phyloP scores from a whole-genome alignment of 768 basidiomycete species.

The Suillus hirtellus region DNA sequence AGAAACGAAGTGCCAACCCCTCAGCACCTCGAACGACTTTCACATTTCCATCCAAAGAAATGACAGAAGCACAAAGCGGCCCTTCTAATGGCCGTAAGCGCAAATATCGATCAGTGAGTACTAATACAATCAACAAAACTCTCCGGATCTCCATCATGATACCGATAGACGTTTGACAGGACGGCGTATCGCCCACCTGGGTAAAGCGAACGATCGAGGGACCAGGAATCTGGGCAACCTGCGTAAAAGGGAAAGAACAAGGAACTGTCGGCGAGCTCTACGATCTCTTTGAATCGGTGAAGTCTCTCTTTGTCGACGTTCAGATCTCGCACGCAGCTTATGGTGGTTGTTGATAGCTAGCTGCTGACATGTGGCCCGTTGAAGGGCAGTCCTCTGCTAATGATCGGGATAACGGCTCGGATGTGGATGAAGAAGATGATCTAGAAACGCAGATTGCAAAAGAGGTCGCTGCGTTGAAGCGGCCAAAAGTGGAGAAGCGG shows the following conservation, averaged over 20 bases:
- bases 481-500: slow-evolving; percentile 57
- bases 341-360: slow-evolving; percentile 47
- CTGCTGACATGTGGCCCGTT: slow-evolving; percentile 68
- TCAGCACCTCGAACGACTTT: neutral
- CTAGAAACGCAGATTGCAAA: slow-evolving; percentile 71
- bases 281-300: slow-evolving; percentile 75
- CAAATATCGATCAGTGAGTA: slow-evolving; percentile 52
- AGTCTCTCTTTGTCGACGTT: slow-evolving; percentile 21
- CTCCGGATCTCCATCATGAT: neutral
- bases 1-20: neutral
- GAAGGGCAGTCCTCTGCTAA: slow-evolving; percentile 24
- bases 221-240: slow-evolving; percentile 85
- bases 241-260: slow-evolving; percentile 83
- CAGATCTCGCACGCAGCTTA: slow-evolving; percentile 12
- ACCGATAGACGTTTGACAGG: slow-evolving; percentile 38
- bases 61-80: slow-evolving; percentile 23
- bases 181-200: slow-evolving; percentile 64
- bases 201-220: slow-evolving; percentile 68
- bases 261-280: slow-evolving; percentile 75
- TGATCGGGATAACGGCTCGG: slow-evolving; percentile 30
- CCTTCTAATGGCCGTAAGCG: slow-evolving; percentile 35
- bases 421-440: slow-evolving; percentile 44
- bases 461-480: slow-evolving; percentile 72
- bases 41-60: slow-evolving; percentile 1
- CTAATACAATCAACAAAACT: neutral